Conservation (phyloP, 441 rosid species). For the Pelargonium myrrhifolium region DNA sequence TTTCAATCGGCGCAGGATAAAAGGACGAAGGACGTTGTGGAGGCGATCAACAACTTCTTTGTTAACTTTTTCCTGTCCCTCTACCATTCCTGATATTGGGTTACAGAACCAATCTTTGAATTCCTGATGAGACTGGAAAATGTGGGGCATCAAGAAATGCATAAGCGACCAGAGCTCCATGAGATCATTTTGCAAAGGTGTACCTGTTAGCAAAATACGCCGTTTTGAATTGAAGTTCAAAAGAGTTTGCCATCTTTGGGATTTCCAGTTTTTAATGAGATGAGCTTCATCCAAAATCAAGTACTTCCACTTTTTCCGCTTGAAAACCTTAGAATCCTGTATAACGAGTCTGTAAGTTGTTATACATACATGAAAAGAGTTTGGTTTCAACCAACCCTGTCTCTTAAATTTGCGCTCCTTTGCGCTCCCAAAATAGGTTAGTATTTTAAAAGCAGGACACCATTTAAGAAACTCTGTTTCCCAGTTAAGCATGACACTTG, state of each 20-base stretch:
- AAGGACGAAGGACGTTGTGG: slow-evolving; percentile 99
- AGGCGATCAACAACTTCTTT: slow-evolving; percentile 97
- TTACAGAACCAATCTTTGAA: slow-evolving; percentile 99
- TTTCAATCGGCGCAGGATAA: slow-evolving; percentile 89
- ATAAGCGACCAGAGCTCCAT: slow-evolving; percentile 99
- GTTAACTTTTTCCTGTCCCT: slow-evolving; percentile 96
- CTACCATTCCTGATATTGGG: slow-evolving; percentile 99
- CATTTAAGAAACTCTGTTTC: slow-evolving; percentile 99
- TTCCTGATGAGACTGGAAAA: slow-evolving; percentile 99
- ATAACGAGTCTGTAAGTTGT: slow-evolving; percentile 95
- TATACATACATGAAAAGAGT: slow-evolving; percentile 93
- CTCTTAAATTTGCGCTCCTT: slow-evolving; percentile 94
- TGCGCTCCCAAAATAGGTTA: slow-evolving; percentile 98
- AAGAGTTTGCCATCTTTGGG: slow-evolving; percentile 99
- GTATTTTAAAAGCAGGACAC: slow-evolving; percentile 99
- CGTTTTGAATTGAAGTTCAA: slow-evolving; percentile 96
- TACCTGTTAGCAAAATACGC: slow-evolving; percentile 92
- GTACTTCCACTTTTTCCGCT: slow-evolving; percentile 99
- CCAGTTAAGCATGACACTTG: slow-evolving; percentile 99
- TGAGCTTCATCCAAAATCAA: slow-evolving; percentile 99
- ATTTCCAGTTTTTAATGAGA: slow-evolving; percentile 99
- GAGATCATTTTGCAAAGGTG: slow-evolving; percentile 98
- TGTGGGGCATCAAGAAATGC: slow-evolving; percentile 99
- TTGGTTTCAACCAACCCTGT: slow-evolving; percentile 99
- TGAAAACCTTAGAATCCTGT: slow-evolving; percentile 95